A percentile compares a stretch with the other conserved stretches of the same genome.
Conservation (phyloP, 495 filamentous ascomycete species). For the Penicillium lagena region DNA sequence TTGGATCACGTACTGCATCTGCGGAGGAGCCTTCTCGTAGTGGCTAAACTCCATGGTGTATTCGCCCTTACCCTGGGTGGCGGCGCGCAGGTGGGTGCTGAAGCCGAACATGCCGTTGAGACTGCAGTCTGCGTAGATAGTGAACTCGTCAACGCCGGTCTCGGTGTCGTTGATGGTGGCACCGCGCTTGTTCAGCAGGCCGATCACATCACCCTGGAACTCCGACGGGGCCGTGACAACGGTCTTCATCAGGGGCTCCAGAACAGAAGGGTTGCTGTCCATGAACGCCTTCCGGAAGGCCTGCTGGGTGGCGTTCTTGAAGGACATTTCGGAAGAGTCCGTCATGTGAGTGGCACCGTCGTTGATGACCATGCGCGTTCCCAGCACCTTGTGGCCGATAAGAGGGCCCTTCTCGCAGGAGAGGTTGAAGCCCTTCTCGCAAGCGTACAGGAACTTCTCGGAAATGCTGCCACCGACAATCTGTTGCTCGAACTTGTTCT, state of each 20-base stretch:
- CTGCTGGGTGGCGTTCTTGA: conserved; percentile 93
- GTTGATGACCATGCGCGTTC: conserved; percentile 84
- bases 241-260: conserved; percentile 98
- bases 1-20: conserved; percentile 68
- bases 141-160: conserved; percentile 91
- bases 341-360: conserved; percentile 98
- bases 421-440: conserved; percentile 89
- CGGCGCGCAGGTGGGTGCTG: conserved; percentile 78
- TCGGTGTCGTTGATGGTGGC: conserved; percentile 95
- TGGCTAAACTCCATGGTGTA: conserved; percentile 99
- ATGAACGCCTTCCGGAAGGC: conserved; percentile 94
- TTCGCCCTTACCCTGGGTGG: conserved; percentile 98
- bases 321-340: conserved; percentile 97
- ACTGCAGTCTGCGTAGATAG: conserved; percentile 85
- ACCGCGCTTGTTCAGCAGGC: conserved; percentile 92
- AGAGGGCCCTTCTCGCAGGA: conserved; percentile 85
- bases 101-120: conserved; percentile 98
- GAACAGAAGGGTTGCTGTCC: conserved; percentile 66
- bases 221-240: conserved; percentile 91
- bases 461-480: conserved; percentile 86
- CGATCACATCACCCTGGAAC: conserved; percentile 96
- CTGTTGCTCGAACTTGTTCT: conserved; percentile 80
- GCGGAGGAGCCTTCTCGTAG: conserved; percentile 79
- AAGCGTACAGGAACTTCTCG: conserved; percentile 94
- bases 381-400: conserved; percentile 89